phyloP scores from a whole-genome alignment of 176 grass and related monocot genomes.

The Lolium rigidum region DNA sequence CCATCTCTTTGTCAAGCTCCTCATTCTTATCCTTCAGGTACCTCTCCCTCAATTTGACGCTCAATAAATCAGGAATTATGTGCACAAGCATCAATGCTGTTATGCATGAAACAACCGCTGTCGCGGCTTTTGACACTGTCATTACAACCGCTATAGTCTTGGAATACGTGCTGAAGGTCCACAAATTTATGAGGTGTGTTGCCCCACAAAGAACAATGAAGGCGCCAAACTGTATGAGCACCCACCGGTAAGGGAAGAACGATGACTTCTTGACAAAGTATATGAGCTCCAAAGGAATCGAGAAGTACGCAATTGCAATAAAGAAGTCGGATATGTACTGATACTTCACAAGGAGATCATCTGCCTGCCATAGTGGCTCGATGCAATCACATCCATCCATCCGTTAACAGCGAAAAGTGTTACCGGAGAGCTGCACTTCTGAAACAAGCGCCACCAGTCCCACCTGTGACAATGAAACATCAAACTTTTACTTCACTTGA shows the following conservation, averaged over 20 bases:
- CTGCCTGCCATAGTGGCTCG: slow-evolving; percentile 72
- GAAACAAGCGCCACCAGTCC: slow-evolving; percentile 17
- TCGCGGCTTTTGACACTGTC: slow-evolving; percentile 64
- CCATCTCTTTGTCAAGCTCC: slow-evolving; percentile 87
- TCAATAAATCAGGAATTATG: slow-evolving; percentile 87
- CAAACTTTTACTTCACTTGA: slow-evolving; percentile 8
- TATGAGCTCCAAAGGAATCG: slow-evolving; percentile 92
- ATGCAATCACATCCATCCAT: slow-evolving; percentile 94
- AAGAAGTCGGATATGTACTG: slow-evolving; percentile 97
- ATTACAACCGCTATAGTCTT: slow-evolving; percentile 65
- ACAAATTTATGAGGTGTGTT: slow-evolving; percentile 84
- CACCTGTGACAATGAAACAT: slow-evolving; percentile 31
- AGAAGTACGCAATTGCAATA: slow-evolving; percentile 87
- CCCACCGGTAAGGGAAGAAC: slow-evolving; percentile 83
- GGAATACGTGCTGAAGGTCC: slow-evolving; percentile 71
- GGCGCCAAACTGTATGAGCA: slow-evolving; percentile 87
- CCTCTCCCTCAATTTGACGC: slow-evolving; percentile 73
- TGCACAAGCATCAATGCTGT: slow-evolving; percentile 88
- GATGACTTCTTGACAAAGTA: slow-evolving; percentile 87
- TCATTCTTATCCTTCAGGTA: slow-evolving; percentile 80
- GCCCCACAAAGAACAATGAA: slow-evolving; percentile 92
- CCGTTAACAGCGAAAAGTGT: slow-evolving; percentile 8
- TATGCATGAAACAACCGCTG: slow-evolving; percentile 83
- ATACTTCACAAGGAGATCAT: slow-evolving; percentile 94
- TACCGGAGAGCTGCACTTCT: slow-evolving; percentile 23